Base-by-base conservation (phyloP, 2,329 filamentous ascomycete genomes). In the Eurotiales sp. region DNA sequence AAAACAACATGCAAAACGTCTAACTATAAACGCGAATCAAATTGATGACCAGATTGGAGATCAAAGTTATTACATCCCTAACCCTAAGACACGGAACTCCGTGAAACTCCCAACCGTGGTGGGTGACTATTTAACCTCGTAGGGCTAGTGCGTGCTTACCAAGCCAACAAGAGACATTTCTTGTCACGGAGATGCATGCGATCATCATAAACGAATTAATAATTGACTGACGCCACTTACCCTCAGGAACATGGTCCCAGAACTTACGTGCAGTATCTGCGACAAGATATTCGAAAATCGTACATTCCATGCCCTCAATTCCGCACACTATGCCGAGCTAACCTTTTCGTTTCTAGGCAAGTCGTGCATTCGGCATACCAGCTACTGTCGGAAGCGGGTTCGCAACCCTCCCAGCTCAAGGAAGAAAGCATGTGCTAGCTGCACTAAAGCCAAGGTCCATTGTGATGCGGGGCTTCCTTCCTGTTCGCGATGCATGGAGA, bases 401-500 rank as follows among this genome's bases (percentile, higher is more conserved):
- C 17, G 14, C 7, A 48, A 48, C 17, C 46, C 46, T 8, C 36
- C 46, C 1, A 48, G 19, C 15, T 23, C 46, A 7, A 40, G 46
- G 21, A 48, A 19, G 8, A 48, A 40, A 17, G 46, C 46, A 8
- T 48, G 46, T 4, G 1, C 22, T 29, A 17, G n/a, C 34, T 48
- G 46, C 25, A 29, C 46, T 12, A 39, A 48, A 36, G 46, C 46
- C 8, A 48, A 48, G 30, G 17, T 17, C 2, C 36, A 41, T 22
- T 48, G 46, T 17, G 46, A 48, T 17, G 25, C 17, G 6, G 46
- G 46, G 1, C 40, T 40, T 14, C 46, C 46, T 8, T 34, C 46
- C 5, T 48, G 46, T n/a, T 48, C 46, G 23, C 15, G 46, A 41
- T 48, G 46, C 15, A 5, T 48, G 11, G 15, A 41, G 7, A 48